Conservation (phyloP, 306 rosid species). For the Psophocarpus tetragonolobus region DNA sequence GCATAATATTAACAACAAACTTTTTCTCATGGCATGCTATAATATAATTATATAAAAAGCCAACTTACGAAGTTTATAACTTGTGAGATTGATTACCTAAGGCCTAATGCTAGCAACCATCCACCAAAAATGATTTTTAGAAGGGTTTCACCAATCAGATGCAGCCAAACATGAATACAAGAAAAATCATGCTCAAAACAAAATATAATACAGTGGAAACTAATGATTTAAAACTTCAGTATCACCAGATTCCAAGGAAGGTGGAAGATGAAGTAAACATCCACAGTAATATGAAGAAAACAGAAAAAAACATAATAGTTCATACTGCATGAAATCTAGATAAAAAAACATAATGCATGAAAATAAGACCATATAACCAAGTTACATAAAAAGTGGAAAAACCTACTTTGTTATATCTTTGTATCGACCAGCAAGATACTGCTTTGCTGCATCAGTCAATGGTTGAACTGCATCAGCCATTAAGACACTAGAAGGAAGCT, state of each 20-base stretch:
- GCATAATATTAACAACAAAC: not conserved
- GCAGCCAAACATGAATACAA: not conserved
- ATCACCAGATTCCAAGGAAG: not conserved
- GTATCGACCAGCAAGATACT: conserved; percentile 77
- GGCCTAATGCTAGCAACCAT: not conserved
- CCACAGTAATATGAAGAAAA: not conserved
- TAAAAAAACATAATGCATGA: not conserved
- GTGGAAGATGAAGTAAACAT: not conserved
- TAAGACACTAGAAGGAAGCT: conserved; percentile 88
- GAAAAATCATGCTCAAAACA: not conserved
- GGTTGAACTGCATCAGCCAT: conserved; percentile 96
- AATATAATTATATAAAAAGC: not conserved
- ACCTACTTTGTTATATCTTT: conserved; percentile 85
- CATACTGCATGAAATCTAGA: not conserved
- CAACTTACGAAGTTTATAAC: not conserved
- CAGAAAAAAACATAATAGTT: not conserved
- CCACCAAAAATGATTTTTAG: not conserved
- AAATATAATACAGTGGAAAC: not conserved
- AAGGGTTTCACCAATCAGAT: not conserved
- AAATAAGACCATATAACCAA: not conserved
- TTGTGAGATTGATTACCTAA: not conserved
- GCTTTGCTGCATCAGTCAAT: conserved; percentile 90
- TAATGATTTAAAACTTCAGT: not conserved
- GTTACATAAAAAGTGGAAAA: not conserved
- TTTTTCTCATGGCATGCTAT: not conserved